Conservation (phyloP, 2,329 filamentous ascomycete species). For the Apiospora kogelbergensis region DNA sequence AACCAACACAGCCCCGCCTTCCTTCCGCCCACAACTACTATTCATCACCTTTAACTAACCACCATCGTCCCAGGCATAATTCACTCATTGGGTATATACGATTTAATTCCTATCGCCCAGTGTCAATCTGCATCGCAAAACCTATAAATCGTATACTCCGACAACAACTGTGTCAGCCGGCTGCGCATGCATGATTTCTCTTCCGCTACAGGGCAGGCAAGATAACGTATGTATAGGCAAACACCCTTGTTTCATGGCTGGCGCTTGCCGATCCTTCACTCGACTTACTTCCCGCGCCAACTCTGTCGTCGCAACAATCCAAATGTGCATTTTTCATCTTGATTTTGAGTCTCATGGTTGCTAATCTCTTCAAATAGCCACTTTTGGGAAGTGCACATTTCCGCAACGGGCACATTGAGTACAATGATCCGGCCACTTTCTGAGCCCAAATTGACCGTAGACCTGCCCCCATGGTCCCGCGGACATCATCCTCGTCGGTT, state of each 20-base stretch:
- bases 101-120: not conserved
- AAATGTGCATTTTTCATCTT: not conserved
- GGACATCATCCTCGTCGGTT: not conserved
- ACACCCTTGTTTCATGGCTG: not conserved
- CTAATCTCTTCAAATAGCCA: not conserved
- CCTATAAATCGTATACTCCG: slow-evolving; percentile 1
- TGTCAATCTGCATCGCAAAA: not conserved
- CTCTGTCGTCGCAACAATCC: not conserved
- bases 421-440: not conserved
- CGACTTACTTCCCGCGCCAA: not conserved
- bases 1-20: slow-evolving; percentile 8
- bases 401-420: not conserved
- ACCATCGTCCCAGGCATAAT: not conserved
- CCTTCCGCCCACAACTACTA: not conserved
- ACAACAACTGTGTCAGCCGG: not conserved
- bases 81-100: not conserved
- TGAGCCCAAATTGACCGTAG: slow-evolving; percentile 1
- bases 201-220: not conserved
- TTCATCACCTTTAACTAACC: not conserved
- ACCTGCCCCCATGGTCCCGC: not conserved
- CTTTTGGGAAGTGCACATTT: not conserved
- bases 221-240: not conserved
- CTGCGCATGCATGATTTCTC: not conserved
- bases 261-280: not conserved
- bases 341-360: not conserved